Conservation (phyloP, 164 flowering plant genomes). For the Aristolochia contorta region DNA sequence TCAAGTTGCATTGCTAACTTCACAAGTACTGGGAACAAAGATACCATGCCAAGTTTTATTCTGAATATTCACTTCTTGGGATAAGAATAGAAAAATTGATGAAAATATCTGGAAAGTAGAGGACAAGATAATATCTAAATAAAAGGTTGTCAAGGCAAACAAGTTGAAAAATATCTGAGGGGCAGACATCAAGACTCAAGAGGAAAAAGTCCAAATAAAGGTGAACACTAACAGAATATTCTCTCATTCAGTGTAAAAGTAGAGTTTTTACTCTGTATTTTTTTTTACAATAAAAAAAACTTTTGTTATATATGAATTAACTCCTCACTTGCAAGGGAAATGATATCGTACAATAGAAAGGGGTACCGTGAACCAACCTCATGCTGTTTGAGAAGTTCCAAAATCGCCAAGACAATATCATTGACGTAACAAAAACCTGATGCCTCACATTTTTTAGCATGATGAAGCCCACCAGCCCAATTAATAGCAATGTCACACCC, state of each 20-base stretch:
- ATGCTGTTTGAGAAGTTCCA: slow-evolving; percentile 44
- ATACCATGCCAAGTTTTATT: background rate
- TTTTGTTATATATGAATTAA: too few species aligned
- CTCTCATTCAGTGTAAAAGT: too few species aligned
- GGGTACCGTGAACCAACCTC: slow-evolving; percentile 17
- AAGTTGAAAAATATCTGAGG: too few species aligned
- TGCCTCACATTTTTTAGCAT: slow-evolving; percentile 62
- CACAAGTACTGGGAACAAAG: background rate
- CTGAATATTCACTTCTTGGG: background rate
- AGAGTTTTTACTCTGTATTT: too few species aligned
- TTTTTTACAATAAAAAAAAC: too few species aligned
- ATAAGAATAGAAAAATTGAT: background rate
- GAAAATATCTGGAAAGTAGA: background rate
- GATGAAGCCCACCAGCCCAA: slow-evolving; percentile 61
- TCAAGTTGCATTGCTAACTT: background rate
- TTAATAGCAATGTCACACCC: slow-evolving; percentile 48
- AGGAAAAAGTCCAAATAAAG: background rate
- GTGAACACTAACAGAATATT: background rate
- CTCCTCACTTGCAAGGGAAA: background rate
- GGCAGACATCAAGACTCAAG: background rate
- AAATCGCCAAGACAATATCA: slow-evolving; percentile 45
- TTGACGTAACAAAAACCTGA: slow-evolving; percentile 59
- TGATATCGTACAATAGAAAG: background rate
- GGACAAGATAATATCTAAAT: background rate
- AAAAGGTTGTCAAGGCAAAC: background rate